These are phyloP conservation scores for Venturiaceae sp. DNA, from an alignment of 2,329 filamentous ascomycete genomes.

Conservation along the genomic window DNA sequence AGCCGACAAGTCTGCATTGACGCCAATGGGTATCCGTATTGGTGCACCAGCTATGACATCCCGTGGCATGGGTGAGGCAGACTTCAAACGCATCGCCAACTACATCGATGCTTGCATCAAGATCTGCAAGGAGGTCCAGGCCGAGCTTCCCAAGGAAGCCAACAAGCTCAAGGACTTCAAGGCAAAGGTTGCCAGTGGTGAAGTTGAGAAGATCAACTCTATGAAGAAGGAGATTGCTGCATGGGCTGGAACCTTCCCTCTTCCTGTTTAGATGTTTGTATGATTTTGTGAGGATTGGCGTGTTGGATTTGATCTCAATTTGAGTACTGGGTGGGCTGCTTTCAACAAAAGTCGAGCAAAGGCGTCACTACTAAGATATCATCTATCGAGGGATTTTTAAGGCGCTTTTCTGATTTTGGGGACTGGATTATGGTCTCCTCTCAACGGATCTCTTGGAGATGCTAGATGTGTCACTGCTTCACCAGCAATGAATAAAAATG, in stretches of 20 bases:
- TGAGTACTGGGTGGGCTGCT: neutral
- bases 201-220: conserved; percentile 70
- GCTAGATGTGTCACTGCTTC: neutral
- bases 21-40: conserved; percentile 86
- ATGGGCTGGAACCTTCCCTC: conserved; percentile 86
- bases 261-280: conserved; percentile 53
- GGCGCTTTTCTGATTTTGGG: neutral
- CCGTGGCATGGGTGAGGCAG: conserved; percentile 77
- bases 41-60: conserved; percentile 98
- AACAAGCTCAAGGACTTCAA: conserved; percentile 99
- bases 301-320: too few relatives aligned
- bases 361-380: neutral
- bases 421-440: neutral
- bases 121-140: conserved; percentile 83
- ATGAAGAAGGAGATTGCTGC: conserved; percentile 81
- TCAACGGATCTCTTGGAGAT: neutral
- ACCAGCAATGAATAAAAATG: neutral
- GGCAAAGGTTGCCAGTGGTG: conserved; percentile 72
- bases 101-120: conserved; percentile 89
- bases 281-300: neutral
- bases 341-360: conserved; percentile 2
- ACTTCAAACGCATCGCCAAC: conserved; percentile 69
- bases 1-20: conserved; percentile 85
- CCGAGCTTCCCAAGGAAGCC: conserved; percentile 78
- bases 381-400: neutral